Evolutionary conservation across 352 stramenopile genomes (phyloP).

Genomic region (Halophytophthora polymorphica): DNA sequence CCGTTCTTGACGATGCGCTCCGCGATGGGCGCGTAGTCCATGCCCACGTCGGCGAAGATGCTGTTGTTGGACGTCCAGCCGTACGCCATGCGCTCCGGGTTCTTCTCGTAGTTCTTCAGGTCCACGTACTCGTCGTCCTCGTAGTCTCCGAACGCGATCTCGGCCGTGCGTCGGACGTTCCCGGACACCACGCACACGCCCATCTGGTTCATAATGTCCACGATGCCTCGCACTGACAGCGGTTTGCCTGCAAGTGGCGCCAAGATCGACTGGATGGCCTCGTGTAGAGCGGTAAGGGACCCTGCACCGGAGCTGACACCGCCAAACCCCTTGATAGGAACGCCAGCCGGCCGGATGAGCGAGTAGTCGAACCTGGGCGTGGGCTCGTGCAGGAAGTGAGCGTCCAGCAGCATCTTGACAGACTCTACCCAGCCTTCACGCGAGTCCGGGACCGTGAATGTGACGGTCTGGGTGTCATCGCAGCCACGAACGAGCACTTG

Average conservation of each 20-base stretch:
- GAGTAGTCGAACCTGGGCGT: conserved; percentile 78
- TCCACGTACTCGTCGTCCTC: conserved; percentile 85
- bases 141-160: conserved; percentile 93
- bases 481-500: conserved; percentile 46
- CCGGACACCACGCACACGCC: conserved; percentile 89
- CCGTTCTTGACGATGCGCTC: conserved; percentile 86
- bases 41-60: conserved; percentile 90
- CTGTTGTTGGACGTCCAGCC: conserved; percentile 95
- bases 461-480: conserved; percentile 9
- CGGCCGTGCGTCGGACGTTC: conserved; percentile 91
- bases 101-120: conserved; percentile 90
- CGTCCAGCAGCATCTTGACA: conserved; percentile 75
- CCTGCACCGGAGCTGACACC: conserved; percentile 84
- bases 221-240: conserved; percentile 76
- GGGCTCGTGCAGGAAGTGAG: conserved; percentile 65
- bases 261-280: conserved; percentile 54
- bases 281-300: conserved; percentile 74
- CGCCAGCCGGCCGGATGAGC: conserved; percentile 73
- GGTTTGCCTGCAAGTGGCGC: conserved; percentile 38
- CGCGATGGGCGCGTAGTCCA: conserved; percentile 89
- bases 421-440: conserved; percentile 88
- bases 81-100: conserved; percentile 83
- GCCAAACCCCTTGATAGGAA: conserved; percentile 89
- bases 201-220: conserved; percentile 93
- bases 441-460: conserved; percentile 53